These are phyloP conservation scores for Forsythia suspensa DNA, from an alignment of 257 asterid genomes.

Conservation along the genomic window DNA sequence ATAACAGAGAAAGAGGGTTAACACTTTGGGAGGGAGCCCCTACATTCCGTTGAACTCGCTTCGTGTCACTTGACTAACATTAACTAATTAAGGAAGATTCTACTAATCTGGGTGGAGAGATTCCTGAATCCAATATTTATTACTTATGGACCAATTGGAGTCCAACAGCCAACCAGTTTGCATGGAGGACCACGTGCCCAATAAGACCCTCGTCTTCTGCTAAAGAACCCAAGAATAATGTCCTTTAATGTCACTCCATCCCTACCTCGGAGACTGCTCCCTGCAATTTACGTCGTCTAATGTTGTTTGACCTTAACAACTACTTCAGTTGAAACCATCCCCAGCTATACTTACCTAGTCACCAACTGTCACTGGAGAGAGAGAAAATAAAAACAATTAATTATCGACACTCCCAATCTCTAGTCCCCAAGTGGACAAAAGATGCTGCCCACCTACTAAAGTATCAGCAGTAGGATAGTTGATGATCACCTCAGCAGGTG, in stretches of 20 bases:
- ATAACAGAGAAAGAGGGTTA: too few species aligned
- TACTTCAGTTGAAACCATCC: background rate
- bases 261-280: background rate
- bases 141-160: background rate
- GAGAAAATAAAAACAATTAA: background rate
- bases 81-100: background rate
- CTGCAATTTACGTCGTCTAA: background rate
- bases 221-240: background rate
- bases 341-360: background rate
- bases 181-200: slow-evolving; percentile 28
- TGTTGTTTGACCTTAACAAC: slow-evolving; percentile 4
- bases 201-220: slow-evolving; percentile 36
- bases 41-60: too few species aligned
- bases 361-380: slow-evolving; percentile 22
- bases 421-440: too few species aligned
- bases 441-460: too few species aligned
- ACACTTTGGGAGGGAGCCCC: too few species aligned
- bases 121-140: background rate
- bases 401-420: too few species aligned
- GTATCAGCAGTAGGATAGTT: too few species aligned
- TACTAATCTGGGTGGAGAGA: background rate
- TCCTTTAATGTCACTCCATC: background rate
- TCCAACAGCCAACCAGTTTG: background rate
- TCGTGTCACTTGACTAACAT: too few species aligned
- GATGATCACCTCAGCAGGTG: too few species aligned